Base-by-base conservation (phyloP, 495 filamentous ascomycete species). In the Neurospora cerealis region DNA sequence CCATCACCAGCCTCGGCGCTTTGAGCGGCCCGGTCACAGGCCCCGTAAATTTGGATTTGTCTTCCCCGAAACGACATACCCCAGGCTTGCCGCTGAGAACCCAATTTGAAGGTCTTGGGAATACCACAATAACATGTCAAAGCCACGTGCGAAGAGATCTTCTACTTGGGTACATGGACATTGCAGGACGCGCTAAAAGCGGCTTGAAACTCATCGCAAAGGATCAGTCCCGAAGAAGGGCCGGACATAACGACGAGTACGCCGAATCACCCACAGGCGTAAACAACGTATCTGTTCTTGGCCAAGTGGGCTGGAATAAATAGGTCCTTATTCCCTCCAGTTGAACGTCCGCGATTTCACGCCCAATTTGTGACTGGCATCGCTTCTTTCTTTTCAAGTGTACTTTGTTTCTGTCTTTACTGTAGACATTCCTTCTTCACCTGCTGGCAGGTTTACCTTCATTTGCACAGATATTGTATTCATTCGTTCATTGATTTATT, bases 321-420 rank as follows among this genome's bases (percentile, higher is more conserved):
- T 39, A 41, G 44, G 34, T 32, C 24, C 34, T 48, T 17, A 34
- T 70, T 46, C 69, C 72, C 32, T 34, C 34, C 37, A 37, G 71
- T 69, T 75, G 73, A 75, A 76, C 72, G 74, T 77, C 74, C 54
- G 19, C 62, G 21, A 66, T 40, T 70, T 13, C 38, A 42, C 24
- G 38, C 66, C 71, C 66, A 10, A 15, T 70, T 66, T 24, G 41
- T 19, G 15, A 54, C 7, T 38, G 36, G 62, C 72, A 4, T 70
- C 37, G 39, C 42, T 54, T 72, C 32, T 72, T 34, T 69, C 44
- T 74, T 62, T 19, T 69, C 37, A 5, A 37, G 62, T 72, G 74
- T 77, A 74, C 5, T 74, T 73, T 39, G 46, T 71, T 79, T 70
- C 28, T 69, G 73, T 75, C 72, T 74, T 69, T 74, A 71, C 44